Percentiles rank a stretch among this genome's conserved stretches.
phyloP scores from a whole-genome alignment of 2,329 filamentous ascomycete species.

The Spiromastix sp. region DNA sequence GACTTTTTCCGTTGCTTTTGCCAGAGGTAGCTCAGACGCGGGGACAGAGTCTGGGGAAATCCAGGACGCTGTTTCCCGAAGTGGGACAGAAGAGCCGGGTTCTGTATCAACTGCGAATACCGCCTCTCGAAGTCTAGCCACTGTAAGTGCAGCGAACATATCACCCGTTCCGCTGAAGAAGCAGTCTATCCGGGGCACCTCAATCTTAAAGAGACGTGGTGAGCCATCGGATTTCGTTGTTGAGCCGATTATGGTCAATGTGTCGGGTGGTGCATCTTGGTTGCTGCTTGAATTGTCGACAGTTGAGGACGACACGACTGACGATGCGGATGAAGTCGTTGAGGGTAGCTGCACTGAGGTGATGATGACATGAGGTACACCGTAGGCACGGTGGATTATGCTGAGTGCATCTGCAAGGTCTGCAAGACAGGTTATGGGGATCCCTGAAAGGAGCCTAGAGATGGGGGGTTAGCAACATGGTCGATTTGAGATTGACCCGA shows the following conservation, averaged over 20 bases:
- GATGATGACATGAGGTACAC: slow-evolving; percentile 80
- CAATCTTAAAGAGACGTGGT: slow-evolving; percentile 78
- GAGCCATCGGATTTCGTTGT: slow-evolving; percentile 52
- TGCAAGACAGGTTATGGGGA: slow-evolving; percentile 65
- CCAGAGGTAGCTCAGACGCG: slow-evolving; percentile 66
- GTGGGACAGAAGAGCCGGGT: slow-evolving; percentile 29
- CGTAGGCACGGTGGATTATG: slow-evolving; percentile 63
- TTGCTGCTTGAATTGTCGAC: slow-evolving; percentile 7
- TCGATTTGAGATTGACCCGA: not conserved
- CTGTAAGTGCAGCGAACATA: slow-evolving; percentile 91
- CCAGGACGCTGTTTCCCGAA: slow-evolving; percentile 57
- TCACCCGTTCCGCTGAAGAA: slow-evolving; percentile 96
- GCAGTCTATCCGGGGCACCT: slow-evolving; percentile 77
- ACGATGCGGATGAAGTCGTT: slow-evolving; percentile 36
- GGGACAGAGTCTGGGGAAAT: slow-evolving; percentile 61
- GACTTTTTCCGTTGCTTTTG: slow-evolving; percentile 74
- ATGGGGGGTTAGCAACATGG: slow-evolving; percentile 1
- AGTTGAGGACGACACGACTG: slow-evolving; percentile 19
- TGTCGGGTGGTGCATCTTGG: slow-evolving; percentile 22
- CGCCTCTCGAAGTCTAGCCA: slow-evolving; percentile 79
- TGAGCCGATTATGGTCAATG: slow-evolving; percentile 66
- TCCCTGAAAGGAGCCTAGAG: slow-evolving; percentile 66
- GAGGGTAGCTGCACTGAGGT: slow-evolving; percentile 69
- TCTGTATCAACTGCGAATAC: slow-evolving; percentile 39
- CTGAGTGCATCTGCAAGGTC: slow-evolving; percentile 66